Evolutionary conservation across 345 rosid genomes (phyloP).

Genomic region (Brassica napus): Da-Ae NC_063440.1:27984501-27985000

Average conservation of each 20-base stretch:
- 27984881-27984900: slow-evolving; percentile 23
- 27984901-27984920: neutral
- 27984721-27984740: slow-evolving; percentile 27
- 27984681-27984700: neutral
- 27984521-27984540: neutral
- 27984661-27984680: neutral
- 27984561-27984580: neutral
- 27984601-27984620: neutral
- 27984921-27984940: slow-evolving; percentile 8
- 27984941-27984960: neutral
- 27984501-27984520: neutral
- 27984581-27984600: neutral
- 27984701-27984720: neutral
- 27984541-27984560: neutral
- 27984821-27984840: slow-evolving; percentile 16
- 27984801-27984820: slow-evolving; percentile 25
- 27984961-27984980: neutral
- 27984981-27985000: neutral
- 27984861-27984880: slow-evolving; percentile 17
- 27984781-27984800: slow-evolving; percentile 1
- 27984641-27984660: neutral
- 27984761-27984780: slow-evolving; percentile 15
- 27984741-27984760: slow-evolving; percentile 27
- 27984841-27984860: slow-evolving; percentile 29
- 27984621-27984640: neutral